Percentiles rank a stretch among this genome's conserved stretches.
Evolutionary conservation across 73 alveolate species (phyloP).

Genomic region (Paramecium sexaurelia): DNA sequence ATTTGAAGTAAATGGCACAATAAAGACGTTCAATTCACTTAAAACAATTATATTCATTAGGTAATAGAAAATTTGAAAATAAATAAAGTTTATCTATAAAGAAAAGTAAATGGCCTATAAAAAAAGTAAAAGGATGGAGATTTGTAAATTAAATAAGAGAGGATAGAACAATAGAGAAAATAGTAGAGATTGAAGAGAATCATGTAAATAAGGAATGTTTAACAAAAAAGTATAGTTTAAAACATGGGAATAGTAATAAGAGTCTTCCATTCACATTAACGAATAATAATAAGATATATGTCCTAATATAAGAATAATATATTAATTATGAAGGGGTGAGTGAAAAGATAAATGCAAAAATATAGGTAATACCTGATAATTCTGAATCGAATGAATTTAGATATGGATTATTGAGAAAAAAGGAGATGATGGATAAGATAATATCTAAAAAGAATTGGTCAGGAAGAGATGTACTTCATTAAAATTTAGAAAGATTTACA

Average conservation of each 20-base stretch:
- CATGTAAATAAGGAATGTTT: neutral
- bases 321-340: neutral
- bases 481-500: neutral
- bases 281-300: neutral
- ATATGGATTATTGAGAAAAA: neutral
- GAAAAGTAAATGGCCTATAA: neutral
- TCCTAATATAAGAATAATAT: neutral
- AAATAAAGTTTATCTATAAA: neutral
- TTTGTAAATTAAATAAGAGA: neutral
- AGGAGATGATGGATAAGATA: neutral
- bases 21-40: neutral
- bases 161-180: neutral
- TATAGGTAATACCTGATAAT: neutral
- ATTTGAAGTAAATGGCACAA: neutral
- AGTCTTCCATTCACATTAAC: neutral
- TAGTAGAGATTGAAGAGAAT: neutral
- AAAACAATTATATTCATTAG: neutral
- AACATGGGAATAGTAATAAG: neutral
- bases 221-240: neutral
- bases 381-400: neutral
- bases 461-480: neutral
- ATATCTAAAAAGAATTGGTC: neutral
- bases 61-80: neutral
- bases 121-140: neutral
- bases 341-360: neutral